phyloP scores from a whole-genome alignment of 2,329 filamentous ascomycete species.

The Penicillium concentricum region DNA sequence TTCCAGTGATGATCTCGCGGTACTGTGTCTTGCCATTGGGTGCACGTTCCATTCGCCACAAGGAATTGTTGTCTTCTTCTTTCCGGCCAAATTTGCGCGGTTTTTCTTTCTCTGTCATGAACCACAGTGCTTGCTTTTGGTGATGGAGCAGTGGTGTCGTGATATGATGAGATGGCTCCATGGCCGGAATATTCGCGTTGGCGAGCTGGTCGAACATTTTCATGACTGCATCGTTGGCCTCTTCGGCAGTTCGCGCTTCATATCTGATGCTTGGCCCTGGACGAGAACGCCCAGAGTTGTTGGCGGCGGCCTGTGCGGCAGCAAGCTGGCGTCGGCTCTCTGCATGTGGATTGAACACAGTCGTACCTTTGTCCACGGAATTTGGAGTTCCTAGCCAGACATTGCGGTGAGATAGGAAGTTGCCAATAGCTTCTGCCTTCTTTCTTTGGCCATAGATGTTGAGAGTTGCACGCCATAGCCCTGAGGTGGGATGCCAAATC shows the following conservation, averaged over 20 bases:
- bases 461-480: constrained; percentile 63
- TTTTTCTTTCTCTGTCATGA: constrained; percentile 78
- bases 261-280: constrained; percentile 28
- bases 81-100: constrained; percentile 58
- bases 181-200: constrained; percentile 70
- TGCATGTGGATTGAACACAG: constrained; percentile 75
- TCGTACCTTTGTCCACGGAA: constrained; percentile 65
- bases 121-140: constrained; percentile 86
- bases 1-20: constrained; percentile 81
- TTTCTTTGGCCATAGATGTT: constrained; percentile 77
- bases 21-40: constrained; percentile 62
- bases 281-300: constrained; percentile 21
- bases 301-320: constrained; percentile 20
- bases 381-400: constrained; percentile 67
- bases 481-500: constrained; percentile 62
- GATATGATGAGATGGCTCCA: constrained; percentile 63
- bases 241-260: constrained; percentile 69
- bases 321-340: constrained; percentile 48
- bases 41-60: constrained; percentile 69
- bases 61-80: constrained; percentile 65
- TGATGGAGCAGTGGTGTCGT: constrained; percentile 72
- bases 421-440: constrained; percentile 64
- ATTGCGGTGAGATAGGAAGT: constrained; percentile 63
- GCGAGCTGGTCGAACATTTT: constrained; percentile 84
- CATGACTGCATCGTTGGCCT: constrained; percentile 80